A percentile compares a stretch with the other conserved stretches of the same genome.
Conservation (phyloP, 768 basidiomycete species). For the Suillus weaverae region DNA sequence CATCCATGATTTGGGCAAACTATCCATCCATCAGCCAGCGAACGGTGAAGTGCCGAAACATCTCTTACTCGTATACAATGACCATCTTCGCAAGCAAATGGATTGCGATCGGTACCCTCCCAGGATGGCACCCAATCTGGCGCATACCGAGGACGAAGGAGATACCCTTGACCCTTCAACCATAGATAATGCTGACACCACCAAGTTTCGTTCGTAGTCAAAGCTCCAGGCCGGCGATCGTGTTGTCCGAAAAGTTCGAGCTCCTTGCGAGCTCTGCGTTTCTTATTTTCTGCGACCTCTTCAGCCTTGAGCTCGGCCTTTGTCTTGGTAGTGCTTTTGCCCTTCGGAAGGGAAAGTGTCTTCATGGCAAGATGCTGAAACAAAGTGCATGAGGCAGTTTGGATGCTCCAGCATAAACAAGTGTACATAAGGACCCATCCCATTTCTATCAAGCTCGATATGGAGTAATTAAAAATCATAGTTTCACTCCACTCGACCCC, state of each 20-base stretch:
- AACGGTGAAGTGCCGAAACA: not conserved
- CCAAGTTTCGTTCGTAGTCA: conserved; percentile 8
- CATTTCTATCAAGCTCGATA: too few relatives aligned
- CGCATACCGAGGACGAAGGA: conserved; percentile 31
- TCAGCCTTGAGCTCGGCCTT: not conserved
- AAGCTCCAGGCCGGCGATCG: not conserved
- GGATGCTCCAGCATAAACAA: not conserved
- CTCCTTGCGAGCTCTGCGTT: not conserved
- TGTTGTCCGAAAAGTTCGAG: not conserved
- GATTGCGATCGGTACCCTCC: conserved; percentile 11
- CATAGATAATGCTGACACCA: conserved; percentile 28
- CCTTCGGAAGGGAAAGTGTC: too few relatives aligned
- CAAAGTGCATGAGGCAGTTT: too few relatives aligned
- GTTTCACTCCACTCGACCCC: not conserved
- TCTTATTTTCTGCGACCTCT: not conserved
- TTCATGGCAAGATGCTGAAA: too few relatives aligned
- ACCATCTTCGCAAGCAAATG: conserved; percentile 14
- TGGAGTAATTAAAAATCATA: not conserved
- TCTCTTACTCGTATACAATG: not conserved
- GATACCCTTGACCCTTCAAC: conserved; percentile 31
- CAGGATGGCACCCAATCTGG: conserved; percentile 39
- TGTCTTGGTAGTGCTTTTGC: not conserved
- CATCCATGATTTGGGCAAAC: conserved; percentile 30
- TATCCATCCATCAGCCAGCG: not conserved
- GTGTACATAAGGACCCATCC: not conserved